A percentile compares a stretch with the other conserved stretches of the same genome.
phyloP scores from a whole-genome alignment of 306 rosid genomes.

The Lablab purpureus region DNA sequence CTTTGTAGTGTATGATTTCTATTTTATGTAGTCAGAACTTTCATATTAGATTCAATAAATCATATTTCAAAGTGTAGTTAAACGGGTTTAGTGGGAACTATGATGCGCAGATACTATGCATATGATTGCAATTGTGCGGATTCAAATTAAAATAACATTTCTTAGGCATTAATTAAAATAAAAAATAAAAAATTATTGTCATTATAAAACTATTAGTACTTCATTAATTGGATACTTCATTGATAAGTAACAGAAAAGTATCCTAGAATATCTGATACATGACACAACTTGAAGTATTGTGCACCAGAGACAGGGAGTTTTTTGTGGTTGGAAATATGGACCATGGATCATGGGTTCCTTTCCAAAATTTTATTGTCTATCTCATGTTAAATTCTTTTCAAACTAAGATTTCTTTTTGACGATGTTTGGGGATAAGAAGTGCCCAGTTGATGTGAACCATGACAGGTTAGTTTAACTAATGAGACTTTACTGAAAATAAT shows the following conservation, averaged over 20 bases:
- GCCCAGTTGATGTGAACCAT: not conserved
- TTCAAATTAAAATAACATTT: no score
- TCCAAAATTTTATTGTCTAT: conserved; percentile 3
- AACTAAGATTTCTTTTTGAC: conserved; percentile 11
- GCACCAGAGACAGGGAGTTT: no score
- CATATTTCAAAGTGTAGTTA: conserved; percentile 1
- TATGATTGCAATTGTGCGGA: no score
- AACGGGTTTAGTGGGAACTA: conserved; percentile 16
- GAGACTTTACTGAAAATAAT: not conserved
- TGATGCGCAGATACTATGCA: no score
- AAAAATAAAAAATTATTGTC: no score
- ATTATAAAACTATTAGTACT: no score
- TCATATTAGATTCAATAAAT: conserved; percentile 26
- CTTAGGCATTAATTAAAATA: no score
- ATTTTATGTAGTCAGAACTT: conserved; percentile 17
- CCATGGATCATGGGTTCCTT: conserved; percentile 23
- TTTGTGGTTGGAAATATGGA: conserved; percentile 2
- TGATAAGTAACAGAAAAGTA: no score
- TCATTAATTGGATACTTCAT: no score
- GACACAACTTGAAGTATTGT: no score
- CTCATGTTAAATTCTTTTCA: conserved; percentile 15
- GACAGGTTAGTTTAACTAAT: not conserved
- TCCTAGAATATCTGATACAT: no score
- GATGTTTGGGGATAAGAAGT: not conserved
- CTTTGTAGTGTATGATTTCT: conserved; percentile 25